Conservation (phyloP, 83 land plant genomes). For the Thuja plicata region DNA sequence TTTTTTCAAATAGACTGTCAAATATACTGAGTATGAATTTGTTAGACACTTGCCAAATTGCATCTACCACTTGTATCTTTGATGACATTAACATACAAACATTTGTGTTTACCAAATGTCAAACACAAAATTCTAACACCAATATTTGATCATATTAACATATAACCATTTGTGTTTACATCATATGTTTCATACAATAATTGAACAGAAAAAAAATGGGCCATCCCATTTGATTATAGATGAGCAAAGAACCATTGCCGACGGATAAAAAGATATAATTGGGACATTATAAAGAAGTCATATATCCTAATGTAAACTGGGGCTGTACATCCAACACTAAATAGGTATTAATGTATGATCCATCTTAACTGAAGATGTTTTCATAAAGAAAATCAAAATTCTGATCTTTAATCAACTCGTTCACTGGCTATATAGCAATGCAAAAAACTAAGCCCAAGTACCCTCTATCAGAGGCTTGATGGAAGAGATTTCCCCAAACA, state of each 20-base stretch:
- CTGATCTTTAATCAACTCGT: not conserved
- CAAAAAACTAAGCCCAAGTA: slow-evolving; percentile 47
- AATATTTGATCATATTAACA: too few species aligned
- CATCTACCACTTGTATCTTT: too few species aligned
- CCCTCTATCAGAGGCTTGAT: slow-evolving; percentile 57
- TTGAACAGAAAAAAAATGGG: not conserved
- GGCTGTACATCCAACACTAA: not conserved
- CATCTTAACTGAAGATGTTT: not conserved
- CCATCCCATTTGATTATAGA: not conserved
- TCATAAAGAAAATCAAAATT: not conserved
- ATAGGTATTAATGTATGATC: not conserved
- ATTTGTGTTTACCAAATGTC: too few species aligned
- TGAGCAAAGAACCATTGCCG: not conserved
- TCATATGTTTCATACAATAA: too few species aligned
- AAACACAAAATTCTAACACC: too few species aligned
- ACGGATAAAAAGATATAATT: not conserved
- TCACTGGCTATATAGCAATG: not conserved
- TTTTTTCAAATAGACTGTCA: too few species aligned
- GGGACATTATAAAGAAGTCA: too few species aligned
- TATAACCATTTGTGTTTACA: too few species aligned
- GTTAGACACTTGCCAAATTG: too few species aligned
- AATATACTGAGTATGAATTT: too few species aligned
- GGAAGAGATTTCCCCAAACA: slow-evolving; percentile 53
- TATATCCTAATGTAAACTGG: not conserved
- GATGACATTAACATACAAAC: too few species aligned